Percentiles rank a stretch among this genome's conserved stretches.
Conservation (phyloP, 2,329 filamentous ascomycete species). For the Paecilomyces sp. region DNA sequence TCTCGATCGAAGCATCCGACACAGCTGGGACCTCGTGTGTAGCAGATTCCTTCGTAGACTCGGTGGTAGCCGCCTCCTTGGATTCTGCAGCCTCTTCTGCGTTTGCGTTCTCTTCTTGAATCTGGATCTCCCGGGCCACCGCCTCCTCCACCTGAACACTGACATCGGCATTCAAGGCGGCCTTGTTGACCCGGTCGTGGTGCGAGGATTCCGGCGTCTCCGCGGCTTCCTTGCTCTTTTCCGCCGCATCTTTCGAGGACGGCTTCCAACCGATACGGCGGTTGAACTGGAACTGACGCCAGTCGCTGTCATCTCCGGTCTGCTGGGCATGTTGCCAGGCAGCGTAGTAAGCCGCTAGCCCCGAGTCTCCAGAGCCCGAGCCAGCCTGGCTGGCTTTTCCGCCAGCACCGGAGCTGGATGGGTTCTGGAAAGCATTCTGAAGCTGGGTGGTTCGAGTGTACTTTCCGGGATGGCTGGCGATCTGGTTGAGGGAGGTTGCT, state of each 20-base stretch:
- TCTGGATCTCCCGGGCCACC: slow-evolving; percentile 69
- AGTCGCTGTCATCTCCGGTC: slow-evolving; percentile 67
- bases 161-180: slow-evolving; percentile 39
- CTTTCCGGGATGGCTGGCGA: slow-evolving; percentile 45
- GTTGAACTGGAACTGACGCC: slow-evolving; percentile 85
- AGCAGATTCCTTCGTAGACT: slow-evolving; percentile 13
- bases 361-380: slow-evolving; percentile 51
- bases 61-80: slow-evolving; percentile 15
- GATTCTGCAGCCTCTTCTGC: slow-evolving; percentile 30
- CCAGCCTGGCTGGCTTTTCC: slow-evolving; percentile 53
- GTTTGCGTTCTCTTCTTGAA: slow-evolving; percentile 45
- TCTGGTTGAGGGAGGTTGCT: slow-evolving; percentile 48
- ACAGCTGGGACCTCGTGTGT: slow-evolving; percentile 32
- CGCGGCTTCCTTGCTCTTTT: slow-evolving; percentile 16
- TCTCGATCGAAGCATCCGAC: slow-evolving; percentile 47
- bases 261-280: slow-evolving; percentile 84
- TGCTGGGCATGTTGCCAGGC: slow-evolving; percentile 75
- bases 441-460: slow-evolving; percentile 56
- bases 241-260: slow-evolving; percentile 34
- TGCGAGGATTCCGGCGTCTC: slow-evolving; percentile 32
- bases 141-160: slow-evolving; percentile 80
- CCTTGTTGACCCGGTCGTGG: slow-evolving; percentile 42
- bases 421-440: slow-evolving; percentile 67
- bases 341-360: slow-evolving; percentile 85
- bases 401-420: slow-evolving; percentile 44